Percentiles rank a stretch among this genome's conserved stretches.
Evolutionary conservation across 192 early-diverging fungal species (phyloP).

Genomic region (Coemansia sp.): DNA sequence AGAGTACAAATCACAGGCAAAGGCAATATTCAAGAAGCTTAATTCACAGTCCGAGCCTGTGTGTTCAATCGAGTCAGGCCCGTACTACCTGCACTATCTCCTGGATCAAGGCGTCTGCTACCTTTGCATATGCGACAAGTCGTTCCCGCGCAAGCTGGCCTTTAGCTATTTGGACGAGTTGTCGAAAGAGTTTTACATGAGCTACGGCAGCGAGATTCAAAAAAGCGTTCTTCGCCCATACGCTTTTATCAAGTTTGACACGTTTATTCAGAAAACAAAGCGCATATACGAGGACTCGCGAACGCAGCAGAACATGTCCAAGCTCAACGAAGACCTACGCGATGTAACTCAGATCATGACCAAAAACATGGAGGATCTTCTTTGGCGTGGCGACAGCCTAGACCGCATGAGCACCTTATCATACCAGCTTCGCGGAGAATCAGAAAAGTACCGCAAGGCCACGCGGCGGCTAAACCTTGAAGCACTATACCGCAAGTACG

Average conservation of each 20-base stretch:
- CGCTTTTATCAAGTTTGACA: slow-evolving; percentile 98
- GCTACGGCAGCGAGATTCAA: slow-evolving; percentile 88
- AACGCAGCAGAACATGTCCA: slow-evolving; percentile 87
- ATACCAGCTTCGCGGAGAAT: slow-evolving; percentile 64
- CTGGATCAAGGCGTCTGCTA: slow-evolving; percentile 94
- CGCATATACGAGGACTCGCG: slow-evolving; percentile 94
- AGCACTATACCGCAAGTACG: slow-evolving; percentile 92
- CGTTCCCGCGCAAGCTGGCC: slow-evolving; percentile 89
- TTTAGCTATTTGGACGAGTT: slow-evolving; percentile 96
- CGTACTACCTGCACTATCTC: slow-evolving; percentile 89
- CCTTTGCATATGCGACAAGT: slow-evolving; percentile 89
- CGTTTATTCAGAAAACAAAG: slow-evolving; percentile 98
- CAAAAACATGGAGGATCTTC: slow-evolving; percentile 93
- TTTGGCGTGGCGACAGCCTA: slow-evolving; percentile 85
- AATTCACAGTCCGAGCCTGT: slow-evolving; percentile 80
- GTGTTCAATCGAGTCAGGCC: slow-evolving; percentile 94
- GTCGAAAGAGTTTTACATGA: slow-evolving; percentile 88
- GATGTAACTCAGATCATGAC: slow-evolving; percentile 99
- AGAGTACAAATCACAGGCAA: slow-evolving; percentile 93
- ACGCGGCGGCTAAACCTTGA: slow-evolving; percentile 86
- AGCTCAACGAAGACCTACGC: slow-evolving; percentile 92
- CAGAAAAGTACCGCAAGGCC: slow-evolving; percentile 84
- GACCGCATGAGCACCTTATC: slow-evolving; percentile 75
- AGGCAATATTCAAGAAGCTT: slow-evolving; percentile 87
- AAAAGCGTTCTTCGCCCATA: slow-evolving; percentile 85